Base-by-base conservation (phyloP, 2,329 filamentous ascomycete genomes). In the Lachnellula arida region DNA sequence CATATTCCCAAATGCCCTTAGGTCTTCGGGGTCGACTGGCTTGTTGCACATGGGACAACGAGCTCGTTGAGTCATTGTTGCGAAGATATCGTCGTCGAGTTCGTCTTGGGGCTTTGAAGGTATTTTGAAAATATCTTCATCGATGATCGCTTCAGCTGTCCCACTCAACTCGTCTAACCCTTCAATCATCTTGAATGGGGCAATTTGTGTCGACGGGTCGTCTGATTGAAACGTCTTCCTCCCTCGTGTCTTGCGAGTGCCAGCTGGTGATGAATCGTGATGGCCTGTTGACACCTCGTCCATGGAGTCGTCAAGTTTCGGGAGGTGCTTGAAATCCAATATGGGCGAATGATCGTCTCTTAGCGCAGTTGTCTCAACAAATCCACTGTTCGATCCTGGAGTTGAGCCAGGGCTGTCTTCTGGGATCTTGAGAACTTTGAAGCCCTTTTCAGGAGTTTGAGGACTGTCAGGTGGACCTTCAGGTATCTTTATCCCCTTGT, bases 21-120 rank as follows among this genome's bases (percentile, higher is more conserved):
- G 74, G 1, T 82, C 71, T 0, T 73, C 72, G 9, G 74, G 71
- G 51, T 84, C 78, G 5, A 92, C 83, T 2, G 74, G 65, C 44
- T 80, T 74, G 14, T 81, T 78, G 68, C 89, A 93, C 74, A 89
- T 81, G 1, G 87, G 85, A 66, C 89, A 93, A 47, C 59, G 56
- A 22, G 74, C 49, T 51, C 22, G 35, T 34, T 66, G 58, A n/a
- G 55, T 60, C 48, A 52, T 58, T 32, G 19, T 22, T 22, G 22
- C 19, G 12, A 19, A 32, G 28, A 47, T 23, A 14, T 56, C 49
- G 22, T 59, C 50, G 3, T 62, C 53, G 8, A 34, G 44, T 17
- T 49, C 37, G 4, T 47, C 22, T 14, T 47, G 42, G 11, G 32
- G 34, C 11, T 35, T 53, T 25, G 12, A 42, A 8, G n/a, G 8